Percentiles rank a stretch among this genome's conserved stretches.
Evolutionary conservation across 1,139 yeast species (phyloP).

Genomic region (Chernovozyma aurita): DNA sequence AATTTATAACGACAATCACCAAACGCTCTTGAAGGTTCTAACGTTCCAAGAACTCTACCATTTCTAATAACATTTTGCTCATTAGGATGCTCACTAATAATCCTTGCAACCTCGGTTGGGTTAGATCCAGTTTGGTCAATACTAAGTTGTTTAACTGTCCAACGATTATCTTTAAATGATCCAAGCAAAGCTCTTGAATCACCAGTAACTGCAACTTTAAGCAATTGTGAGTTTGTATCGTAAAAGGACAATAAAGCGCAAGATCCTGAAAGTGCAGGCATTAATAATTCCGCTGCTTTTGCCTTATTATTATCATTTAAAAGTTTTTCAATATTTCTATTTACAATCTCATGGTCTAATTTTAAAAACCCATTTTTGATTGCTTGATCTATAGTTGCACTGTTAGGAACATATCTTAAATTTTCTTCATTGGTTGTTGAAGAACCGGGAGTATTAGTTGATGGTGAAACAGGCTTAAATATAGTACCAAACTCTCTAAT

Average conservation of each 20-base stretch:
- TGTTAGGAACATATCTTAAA: slow-evolving; percentile 53
- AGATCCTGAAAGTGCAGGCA: slow-evolving; percentile 95
- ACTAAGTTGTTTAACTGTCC: slow-evolving; percentile 86
- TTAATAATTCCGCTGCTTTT: slow-evolving; percentile 66
- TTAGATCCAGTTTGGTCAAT: slow-evolving; percentile 95
- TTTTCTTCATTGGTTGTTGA: slow-evolving; percentile 38
- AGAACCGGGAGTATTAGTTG: neutral
- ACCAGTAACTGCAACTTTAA: slow-evolving; percentile 94
- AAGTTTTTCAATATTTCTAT: slow-evolving; percentile 65
- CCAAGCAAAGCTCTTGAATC: slow-evolving; percentile 93
- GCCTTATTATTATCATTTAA: slow-evolving; percentile 58
- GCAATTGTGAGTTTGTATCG: slow-evolving; percentile 65
- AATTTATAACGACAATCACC: slow-evolving; percentile 95
- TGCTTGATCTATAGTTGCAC: slow-evolving; percentile 73
- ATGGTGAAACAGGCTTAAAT: slow-evolving; percentile 38
- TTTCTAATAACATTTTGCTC: slow-evolving; percentile 80
- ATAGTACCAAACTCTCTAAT: slow-evolving; percentile 71
- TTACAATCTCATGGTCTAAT: slow-evolving; percentile 83
- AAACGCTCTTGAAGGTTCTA: slow-evolving; percentile 95
- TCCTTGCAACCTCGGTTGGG: slow-evolving; percentile 79
- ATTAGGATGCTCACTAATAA: slow-evolving; percentile 84
- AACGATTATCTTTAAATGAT: slow-evolving; percentile 60
- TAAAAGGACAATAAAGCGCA: slow-evolving; percentile 87
- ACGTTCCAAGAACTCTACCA: slow-evolving; percentile 90
- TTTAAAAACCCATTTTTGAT: slow-evolving; percentile 76